Percentiles rank a stretch among this genome's conserved stretches.
phyloP scores from a whole-genome alignment of 2,329 filamentous ascomycete genomes.

The Cordyceps cateniannulata region DNA sequence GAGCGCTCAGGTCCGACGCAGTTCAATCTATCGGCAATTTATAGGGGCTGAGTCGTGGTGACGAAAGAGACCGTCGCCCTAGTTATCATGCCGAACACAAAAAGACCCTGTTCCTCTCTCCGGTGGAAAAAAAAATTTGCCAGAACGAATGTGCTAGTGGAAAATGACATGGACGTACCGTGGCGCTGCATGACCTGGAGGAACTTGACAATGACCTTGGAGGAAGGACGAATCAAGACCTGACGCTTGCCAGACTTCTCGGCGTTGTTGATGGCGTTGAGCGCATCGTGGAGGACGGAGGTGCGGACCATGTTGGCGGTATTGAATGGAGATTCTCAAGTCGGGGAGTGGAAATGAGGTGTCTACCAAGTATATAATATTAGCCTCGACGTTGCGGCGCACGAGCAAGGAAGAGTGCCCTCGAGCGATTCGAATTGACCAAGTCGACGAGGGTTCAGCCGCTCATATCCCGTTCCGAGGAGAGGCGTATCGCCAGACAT shows the following conservation, averaged over 20 bases:
- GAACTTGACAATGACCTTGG: constrained; percentile 99
- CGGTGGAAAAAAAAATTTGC: background rate
- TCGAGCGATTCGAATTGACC: constrained; percentile 30
- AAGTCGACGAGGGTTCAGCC: constrained; percentile 60
- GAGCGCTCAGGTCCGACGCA: constrained; percentile 12
- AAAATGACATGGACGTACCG: constrained; percentile 62
- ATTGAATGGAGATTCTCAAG: constrained; percentile 69
- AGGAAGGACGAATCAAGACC: constrained; percentile 94
- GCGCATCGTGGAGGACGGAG: constrained; percentile 98
- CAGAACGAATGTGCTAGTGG: background rate
- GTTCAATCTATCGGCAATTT: constrained; percentile 96
- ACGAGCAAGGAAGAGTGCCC: constrained; percentile 64
- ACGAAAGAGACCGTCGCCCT: constrained; percentile 76
- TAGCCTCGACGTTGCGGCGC: constrained; percentile 53
- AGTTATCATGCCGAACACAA: constrained; percentile 98
- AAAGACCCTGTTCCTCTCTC: background rate
- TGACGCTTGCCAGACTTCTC: constrained; percentile 99
- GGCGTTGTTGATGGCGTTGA: constrained; percentile 99
- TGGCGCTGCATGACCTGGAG: constrained; percentile 98
- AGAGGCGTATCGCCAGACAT: constrained; percentile 51
- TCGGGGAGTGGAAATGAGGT: constrained; percentile 58
- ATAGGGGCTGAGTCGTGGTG: constrained; percentile 96
- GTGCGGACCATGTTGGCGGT: constrained; percentile 96
- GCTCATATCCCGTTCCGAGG: constrained; percentile 51
- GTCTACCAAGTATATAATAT: constrained; percentile 47